Conservation (phyloP, 345 rosid species). For the Turnera subulata region DNA sequence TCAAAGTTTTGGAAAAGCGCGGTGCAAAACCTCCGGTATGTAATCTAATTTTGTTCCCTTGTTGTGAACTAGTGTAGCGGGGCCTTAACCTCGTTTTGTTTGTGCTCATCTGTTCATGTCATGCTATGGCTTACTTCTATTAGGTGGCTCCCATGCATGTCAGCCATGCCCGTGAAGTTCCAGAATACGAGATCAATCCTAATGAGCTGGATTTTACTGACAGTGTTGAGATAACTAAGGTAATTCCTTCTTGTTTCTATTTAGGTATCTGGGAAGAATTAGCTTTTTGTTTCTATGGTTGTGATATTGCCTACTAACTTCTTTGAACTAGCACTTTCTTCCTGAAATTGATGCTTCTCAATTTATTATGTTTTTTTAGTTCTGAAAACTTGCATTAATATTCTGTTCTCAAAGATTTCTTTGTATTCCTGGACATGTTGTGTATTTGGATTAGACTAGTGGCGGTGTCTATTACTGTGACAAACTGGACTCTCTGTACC, state of each 20-base stretch:
- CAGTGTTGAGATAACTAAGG: conserved; percentile 77
- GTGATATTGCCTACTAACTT: background rate
- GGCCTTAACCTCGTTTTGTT: background rate
- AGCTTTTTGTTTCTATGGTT: background rate
- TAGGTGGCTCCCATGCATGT: conserved; percentile 96
- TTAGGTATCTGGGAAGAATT: background rate
- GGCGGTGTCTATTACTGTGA: too few species aligned
- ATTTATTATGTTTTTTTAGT: background rate
- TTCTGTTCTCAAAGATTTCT: too few species aligned
- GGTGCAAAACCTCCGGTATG: conserved; percentile 85
- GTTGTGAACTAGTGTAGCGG: background rate
- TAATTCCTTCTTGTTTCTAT: conserved; percentile 13
- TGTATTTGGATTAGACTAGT: too few species aligned
- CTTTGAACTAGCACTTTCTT: background rate
- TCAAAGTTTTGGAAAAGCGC: conserved; percentile 65
- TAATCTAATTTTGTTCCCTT: conserved; percentile 3
- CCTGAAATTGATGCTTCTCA: background rate
- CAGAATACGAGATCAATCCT: conserved; percentile 81
- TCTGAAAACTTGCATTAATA: background rate
- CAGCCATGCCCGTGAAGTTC: conserved; percentile 76
- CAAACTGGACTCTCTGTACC: too few species aligned
- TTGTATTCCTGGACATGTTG: too few species aligned
- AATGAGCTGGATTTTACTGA: conserved; percentile 73
- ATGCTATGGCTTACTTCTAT: background rate
- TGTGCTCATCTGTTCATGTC: background rate